Base-by-base conservation (phyloP, 805 yeast genomes). In the Blastobotrys peoriensis region DNA sequence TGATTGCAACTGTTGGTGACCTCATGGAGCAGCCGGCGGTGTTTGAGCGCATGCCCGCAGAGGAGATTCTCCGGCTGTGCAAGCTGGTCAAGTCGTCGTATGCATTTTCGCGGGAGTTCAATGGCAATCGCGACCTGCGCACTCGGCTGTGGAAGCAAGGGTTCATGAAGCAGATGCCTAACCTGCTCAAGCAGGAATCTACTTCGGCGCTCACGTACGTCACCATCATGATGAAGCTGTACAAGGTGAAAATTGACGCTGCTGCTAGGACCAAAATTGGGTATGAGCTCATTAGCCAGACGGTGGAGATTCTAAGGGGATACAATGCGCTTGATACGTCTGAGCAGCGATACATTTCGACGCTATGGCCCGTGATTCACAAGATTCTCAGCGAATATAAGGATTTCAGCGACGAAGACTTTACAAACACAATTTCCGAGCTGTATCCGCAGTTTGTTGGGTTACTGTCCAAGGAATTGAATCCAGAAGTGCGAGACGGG, bases 311-410 rank as follows among this genome's bases (percentile, higher is more conserved):
- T 23, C 74, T 88, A 20, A 75, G 75, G 45, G 78, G 89, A 49
- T 89, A 79, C 61, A 74, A 80, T 25, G 71, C 74, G 1, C 71
- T 89, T 53, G 95, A 84, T 50, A 69, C 68, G 43, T 64, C 78
- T 4, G 91, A 85, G 62, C 79, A 76, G 41, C 76, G 95, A 57
- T 86, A 86, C 61, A 79, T 91, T 36, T 71, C 76, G 15, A 81
- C 94, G 3, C 83, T 97, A 94, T 74, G 84, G 56, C 97, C 98
- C 0, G 97, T 93, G 16, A 87, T 91, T 33, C 83, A 86, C 27
- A 95, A 85, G 60, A 83, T 93, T 19, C 68, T 83, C 51, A 88
- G 84, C 60, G 96, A 95, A 2, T 83, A 81, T 57, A 76, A 78
- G 38, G 85, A 81, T 57, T 73, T 93, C 52, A 85, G 83, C 54